These are phyloP conservation scores for Chloris gayana DNA, from an alignment of 176 grass and related monocot species.

Conservation along the genomic window DNA sequence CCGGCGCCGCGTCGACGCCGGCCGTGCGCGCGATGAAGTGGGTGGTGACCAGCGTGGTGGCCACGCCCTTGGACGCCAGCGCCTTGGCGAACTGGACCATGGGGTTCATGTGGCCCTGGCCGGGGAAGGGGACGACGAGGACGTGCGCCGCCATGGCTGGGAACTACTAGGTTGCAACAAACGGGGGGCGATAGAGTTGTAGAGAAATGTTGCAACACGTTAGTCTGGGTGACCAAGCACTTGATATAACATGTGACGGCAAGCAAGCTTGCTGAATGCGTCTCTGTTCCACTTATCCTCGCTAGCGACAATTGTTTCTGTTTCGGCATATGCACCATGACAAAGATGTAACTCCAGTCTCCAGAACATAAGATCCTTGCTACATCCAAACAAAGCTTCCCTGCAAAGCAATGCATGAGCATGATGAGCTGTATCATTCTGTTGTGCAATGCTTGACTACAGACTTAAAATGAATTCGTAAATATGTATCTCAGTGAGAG, in stretches of 20 bases:
- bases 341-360: not conserved
- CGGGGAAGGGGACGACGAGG: slow-evolving; percentile 60
- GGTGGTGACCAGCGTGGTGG: slow-evolving; percentile 52
- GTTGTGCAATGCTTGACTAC: too few relatives aligned
- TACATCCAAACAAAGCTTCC: not conserved
- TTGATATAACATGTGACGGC: not conserved
- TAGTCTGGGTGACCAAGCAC: not conserved
- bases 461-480: too few relatives aligned
- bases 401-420: not conserved
- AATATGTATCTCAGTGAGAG: too few relatives aligned
- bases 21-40: slow-evolving; percentile 46
- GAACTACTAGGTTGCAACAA: not conserved
- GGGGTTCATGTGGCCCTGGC: slow-evolving; percentile 78
- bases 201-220: not conserved
- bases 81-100: slow-evolving; percentile 65
- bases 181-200: too few relatives aligned
- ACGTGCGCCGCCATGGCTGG: slow-evolving; percentile 47
- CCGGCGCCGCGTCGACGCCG: slow-evolving; percentile 23
- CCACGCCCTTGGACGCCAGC: slow-evolving; percentile 53
- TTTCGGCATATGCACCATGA: not conserved
- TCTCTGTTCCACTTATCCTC: not conserved
- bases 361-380: too few relatives aligned
- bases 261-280: not conserved
- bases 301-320: too few relatives aligned
- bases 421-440: too few relatives aligned